phyloP scores from a whole-genome alignment of 1,284 basidiomycete genomes.

The Cutaneotrichosporon cutaneum region DNA sequence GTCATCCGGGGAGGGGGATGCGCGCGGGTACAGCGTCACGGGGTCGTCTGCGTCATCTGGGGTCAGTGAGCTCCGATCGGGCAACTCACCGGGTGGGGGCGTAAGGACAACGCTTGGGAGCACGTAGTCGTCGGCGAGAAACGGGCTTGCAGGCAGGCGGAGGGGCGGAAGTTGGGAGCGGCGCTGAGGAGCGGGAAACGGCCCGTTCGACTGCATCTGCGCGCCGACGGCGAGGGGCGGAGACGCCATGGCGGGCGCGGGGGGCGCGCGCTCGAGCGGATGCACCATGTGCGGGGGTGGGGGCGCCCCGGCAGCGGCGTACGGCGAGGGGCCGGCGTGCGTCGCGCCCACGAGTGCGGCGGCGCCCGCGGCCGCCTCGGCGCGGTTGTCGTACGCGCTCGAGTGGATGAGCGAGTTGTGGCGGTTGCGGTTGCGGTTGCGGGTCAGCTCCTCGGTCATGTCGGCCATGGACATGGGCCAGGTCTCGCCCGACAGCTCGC shows the following conservation, averaged over 20 bases:
- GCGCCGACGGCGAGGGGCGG: neutral
- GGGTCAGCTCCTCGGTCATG: constrained; percentile 24
- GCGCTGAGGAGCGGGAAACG: neutral
- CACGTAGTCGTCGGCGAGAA: neutral
- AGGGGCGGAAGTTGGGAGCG: constrained; percentile 4
- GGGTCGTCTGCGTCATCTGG: constrained; percentile 18
- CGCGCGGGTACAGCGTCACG: constrained; percentile 20
- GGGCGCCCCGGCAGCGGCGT: neutral
- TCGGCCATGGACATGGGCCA: constrained; percentile 24
- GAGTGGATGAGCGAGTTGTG: constrained; percentile 8
- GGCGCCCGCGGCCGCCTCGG: constrained; percentile 20
- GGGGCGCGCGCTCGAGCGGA: neutral
- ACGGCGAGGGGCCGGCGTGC: neutral
- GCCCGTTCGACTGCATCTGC: neutral
- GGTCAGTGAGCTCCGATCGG: neutral
- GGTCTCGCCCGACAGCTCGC: constrained; percentile 18
- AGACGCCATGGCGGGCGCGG: constrained; percentile 5
- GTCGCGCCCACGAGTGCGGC: constrained; percentile 14
- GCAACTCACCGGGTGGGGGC: constrained; percentile 20
- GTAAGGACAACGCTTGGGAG: constrained; percentile 19
- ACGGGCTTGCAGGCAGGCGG: neutral
- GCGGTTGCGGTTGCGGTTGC: constrained; percentile 17
- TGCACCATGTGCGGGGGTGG: neutral
- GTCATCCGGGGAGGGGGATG: neutral
- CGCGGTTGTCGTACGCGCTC: constrained; percentile 21